phyloP scores from a whole-genome alignment of 1,139 yeast species.

The Arxiozyma telluris region DNA sequence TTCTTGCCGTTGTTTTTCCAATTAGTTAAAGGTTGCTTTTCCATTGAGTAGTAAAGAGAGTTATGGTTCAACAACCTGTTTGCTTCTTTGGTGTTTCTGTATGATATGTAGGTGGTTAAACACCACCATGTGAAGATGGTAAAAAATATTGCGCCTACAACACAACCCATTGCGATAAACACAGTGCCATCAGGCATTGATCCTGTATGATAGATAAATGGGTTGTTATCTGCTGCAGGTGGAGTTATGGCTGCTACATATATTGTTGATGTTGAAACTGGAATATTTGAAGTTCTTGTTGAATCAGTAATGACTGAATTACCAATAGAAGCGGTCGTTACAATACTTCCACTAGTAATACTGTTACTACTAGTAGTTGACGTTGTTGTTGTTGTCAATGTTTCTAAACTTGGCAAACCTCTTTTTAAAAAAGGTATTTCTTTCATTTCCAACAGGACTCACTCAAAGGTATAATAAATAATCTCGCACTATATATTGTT shows the following conservation, averaged over 20 bases:
- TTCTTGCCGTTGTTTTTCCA: not conserved
- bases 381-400: constrained; percentile 15
- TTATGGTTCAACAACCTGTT: not conserved
- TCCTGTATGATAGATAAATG: constrained; percentile 43
- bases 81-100: constrained; percentile 11
- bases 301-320: not conserved
- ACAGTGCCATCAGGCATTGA: constrained; percentile 62
- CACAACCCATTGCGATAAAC: constrained; percentile 68
- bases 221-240: constrained; percentile 52
- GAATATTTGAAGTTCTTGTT: not conserved
- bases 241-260: constrained; percentile 47
- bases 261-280: not conserved
- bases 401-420: not conserved
- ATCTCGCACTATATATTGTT: no score
- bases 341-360: not conserved
- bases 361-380: no score
- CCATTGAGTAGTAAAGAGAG: not conserved
- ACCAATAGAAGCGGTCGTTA: no score
- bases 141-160: constrained; percentile 41
- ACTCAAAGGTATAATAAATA: no score
- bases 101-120: constrained; percentile 15
- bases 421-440: not conserved
- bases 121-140: constrained; percentile 22
- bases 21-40: not conserved
- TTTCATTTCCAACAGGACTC: no score